Conservation (phyloP, 192 early-diverging fungal species). For the Dissophora globulifera region DNA sequence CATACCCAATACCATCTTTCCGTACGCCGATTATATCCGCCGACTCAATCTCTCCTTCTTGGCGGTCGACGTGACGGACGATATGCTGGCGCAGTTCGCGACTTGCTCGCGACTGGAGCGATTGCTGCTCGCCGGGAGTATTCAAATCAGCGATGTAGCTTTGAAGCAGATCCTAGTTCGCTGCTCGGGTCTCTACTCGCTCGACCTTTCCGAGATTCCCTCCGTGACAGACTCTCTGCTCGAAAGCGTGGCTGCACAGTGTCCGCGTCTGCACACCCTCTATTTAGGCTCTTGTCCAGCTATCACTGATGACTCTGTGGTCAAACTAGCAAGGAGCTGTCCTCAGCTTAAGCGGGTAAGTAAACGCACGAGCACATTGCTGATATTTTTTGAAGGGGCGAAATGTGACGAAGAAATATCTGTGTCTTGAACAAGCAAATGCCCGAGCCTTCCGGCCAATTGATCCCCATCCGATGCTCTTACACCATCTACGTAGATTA, state of each 20-base stretch:
- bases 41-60: conserved; percentile 65
- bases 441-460: no score
- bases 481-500: no score
- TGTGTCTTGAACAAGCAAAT: background rate
- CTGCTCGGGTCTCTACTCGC: conserved; percentile 47
- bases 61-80: conserved; percentile 50
- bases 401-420: background rate
- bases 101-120: conserved; percentile 62
- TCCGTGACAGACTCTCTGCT: conserved; percentile 57
- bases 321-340: conserved; percentile 56
- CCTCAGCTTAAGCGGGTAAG: conserved; percentile 61
- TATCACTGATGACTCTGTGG: conserved; percentile 60
- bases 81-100: conserved; percentile 51
- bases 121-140: conserved; percentile 60
- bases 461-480: no score
- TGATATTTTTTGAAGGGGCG: no score
- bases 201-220: conserved; percentile 65
- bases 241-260: conserved; percentile 54
- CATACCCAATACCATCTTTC: conserved; percentile 38
- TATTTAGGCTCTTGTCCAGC: conserved; percentile 62
- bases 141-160: conserved; percentile 50
- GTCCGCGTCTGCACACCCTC: conserved; percentile 63
- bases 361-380: no score
- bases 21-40: conserved; percentile 62
- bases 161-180: conserved; percentile 50